Evolutionary conservation across 371 early-diverging fungal species (phyloP).

Genomic region (Mortierella sp.): DNA sequence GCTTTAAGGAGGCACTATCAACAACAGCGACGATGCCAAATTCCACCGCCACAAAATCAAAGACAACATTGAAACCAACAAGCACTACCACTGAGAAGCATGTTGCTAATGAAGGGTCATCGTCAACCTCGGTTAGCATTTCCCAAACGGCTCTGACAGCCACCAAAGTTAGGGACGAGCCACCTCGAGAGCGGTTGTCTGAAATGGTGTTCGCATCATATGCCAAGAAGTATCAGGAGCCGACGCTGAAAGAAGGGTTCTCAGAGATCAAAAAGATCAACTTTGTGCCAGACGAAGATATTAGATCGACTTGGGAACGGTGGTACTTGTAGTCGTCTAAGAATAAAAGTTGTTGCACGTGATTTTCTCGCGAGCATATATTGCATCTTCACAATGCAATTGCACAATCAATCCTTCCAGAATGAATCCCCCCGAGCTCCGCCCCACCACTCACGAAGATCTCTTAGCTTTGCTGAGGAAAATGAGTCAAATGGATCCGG

Average conservation of each 20-base stretch:
- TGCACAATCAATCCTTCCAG: not conserved
- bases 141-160: slow-evolving; percentile 8
- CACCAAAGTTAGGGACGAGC: slow-evolving; percentile 44
- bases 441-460: not conserved
- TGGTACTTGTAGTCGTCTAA: slow-evolving; percentile 37
- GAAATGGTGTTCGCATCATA: slow-evolving; percentile 70
- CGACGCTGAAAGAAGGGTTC: slow-evolving; percentile 72
- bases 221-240: slow-evolving; percentile 64
- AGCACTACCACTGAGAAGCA: not conserved
- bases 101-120: not conserved
- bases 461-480: not conserved
- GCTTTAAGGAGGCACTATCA: slow-evolving; percentile 9
- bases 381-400: not conserved
- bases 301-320: slow-evolving; percentile 39
- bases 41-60: not conserved
- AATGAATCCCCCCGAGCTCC: not conserved
- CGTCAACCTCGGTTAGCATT: slow-evolving; percentile 10
- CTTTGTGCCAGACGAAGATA: slow-evolving; percentile 72
- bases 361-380: not conserved
- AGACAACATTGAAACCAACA: slow-evolving; percentile 5
- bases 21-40: not conserved
- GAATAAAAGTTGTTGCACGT: slow-evolving; percentile 1
- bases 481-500: not conserved
- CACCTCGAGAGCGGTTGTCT: slow-evolving; percentile 59
- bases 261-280: slow-evolving; percentile 70